Evolutionary conservation across 257 asterid species (phyloP), one percentile per base, ranked within the genome.

Genomic region (Petrea volubilis): DNA sequence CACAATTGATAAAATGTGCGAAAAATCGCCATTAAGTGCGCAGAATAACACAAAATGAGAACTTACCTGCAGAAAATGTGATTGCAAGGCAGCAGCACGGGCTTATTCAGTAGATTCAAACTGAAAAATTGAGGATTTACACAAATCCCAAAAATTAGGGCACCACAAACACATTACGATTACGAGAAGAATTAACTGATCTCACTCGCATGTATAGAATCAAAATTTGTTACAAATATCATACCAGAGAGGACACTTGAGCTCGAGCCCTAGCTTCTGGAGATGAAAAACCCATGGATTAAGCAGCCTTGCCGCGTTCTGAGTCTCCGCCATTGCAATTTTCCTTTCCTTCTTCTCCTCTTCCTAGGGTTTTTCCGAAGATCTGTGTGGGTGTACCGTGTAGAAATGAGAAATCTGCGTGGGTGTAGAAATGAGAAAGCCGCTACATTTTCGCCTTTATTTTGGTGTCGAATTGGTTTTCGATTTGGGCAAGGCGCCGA

Each of bases 11-110:
- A 11, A 51, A n/a, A 40, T 2, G 0, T 2, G 21, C 57, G 23
- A 15, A 4, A 17, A 17, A 36, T 5, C 24, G 5, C 4, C 38
- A 8, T 6, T 0, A 38, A 2, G 9, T 7, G 24, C 33, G 60
- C 8, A 17, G 5, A 41, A 25, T 5, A 2, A 24, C 2, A 44
- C 6, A 4, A n/a, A 31, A 9, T 1, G 1, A 14, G 5, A 60
- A 73, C 99, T 83, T 78, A 91, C 99, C 71, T 69, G 97, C 99
- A 94, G 76, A 94, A 77, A 63, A 89, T 69, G 82, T 94, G 99
- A 80, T 85, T 86, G 68, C 99, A 94, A 2, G 99, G 97, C 38
- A 94, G 97, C 86, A 89, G 53, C 62, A 75, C 28, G 7, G 99
- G 97, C 73, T 85, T 85, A 28, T 60, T 79, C 76, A 94, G 80